Conservation (phyloP, 495 filamentous ascomycete genomes). For the Bacidia rubella region DNA sequence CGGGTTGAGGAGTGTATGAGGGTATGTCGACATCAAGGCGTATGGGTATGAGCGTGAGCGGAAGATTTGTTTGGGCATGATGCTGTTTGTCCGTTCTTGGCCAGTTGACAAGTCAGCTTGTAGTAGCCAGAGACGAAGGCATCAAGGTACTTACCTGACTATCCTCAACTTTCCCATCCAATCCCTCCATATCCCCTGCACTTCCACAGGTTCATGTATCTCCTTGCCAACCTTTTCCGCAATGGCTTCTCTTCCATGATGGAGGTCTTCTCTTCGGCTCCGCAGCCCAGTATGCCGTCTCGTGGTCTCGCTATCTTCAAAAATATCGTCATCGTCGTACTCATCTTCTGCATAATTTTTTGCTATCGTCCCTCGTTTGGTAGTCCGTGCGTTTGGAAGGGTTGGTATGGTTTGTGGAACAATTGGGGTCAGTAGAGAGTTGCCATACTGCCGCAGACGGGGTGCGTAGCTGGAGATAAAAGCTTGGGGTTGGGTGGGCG, state of each 20-base stretch:
- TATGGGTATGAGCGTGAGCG: constrained; percentile 85
- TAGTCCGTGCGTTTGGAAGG: constrained; percentile 65
- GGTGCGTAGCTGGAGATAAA: constrained; percentile 87
- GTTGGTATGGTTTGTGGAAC: constrained; percentile 50
- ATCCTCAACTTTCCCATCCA: constrained; percentile 78
- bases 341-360: constrained; percentile 97
- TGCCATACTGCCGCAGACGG: constrained; percentile 79
- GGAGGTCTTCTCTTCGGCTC: constrained; percentile 65
- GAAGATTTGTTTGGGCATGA: constrained; percentile 70
- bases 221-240: constrained; percentile 76
- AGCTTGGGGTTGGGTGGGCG: constrained; percentile 53
- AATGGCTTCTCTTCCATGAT: constrained; percentile 43
- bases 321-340: constrained; percentile 75
- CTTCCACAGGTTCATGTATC: constrained; percentile 59
- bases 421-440: constrained; percentile 82
- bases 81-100: constrained; percentile 55
- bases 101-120: constrained; percentile 3
- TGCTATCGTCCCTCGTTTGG: constrained; percentile 88
- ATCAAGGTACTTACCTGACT: constrained; percentile 30
- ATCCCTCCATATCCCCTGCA: constrained; percentile 83
- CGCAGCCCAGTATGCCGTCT: constrained; percentile 73
- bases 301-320: constrained; percentile 71
- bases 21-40: constrained; percentile 90
- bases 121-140: neutral
- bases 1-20: constrained; percentile 57